Base-by-base conservation (phyloP, 1,284 basidiomycete genomes). In the Amylostereum areolatum region DNA sequence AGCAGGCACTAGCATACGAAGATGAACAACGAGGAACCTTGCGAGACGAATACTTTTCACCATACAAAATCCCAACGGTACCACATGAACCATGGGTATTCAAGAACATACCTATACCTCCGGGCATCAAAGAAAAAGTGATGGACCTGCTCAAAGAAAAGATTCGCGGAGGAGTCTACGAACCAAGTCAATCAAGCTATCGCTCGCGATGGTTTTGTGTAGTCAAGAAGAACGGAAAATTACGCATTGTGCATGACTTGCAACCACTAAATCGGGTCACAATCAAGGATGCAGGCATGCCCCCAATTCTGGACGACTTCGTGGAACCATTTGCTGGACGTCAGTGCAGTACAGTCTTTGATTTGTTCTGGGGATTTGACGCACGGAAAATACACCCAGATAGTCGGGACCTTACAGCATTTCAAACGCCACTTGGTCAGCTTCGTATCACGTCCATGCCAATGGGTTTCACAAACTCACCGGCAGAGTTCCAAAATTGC, bases 201-300 rank as follows among this genome's bases (percentile, higher is more conserved):
- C 53, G 62, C 0, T 71, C 66, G 0, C 50, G 60, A 12, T 70
- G 69, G 68, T 74, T 73, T 48, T 65, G 62, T 44, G 63, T 71
- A 0, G 40, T 64, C 5, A 71, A 72, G 58, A 72, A 70, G 47
- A 62, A 67, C 45, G 62, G 65, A 3, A 64, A 64, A 0, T 56
- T 72, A 0, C 56, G 63, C 1, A 43, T 67, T 4, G 65, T 69
- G 0, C 66, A 68, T 36, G 50, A 51, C 43, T 57, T 68, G 0
- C 56, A 69, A 45, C 62, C 62, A 0, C 58, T 68, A 10, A 71
- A 70, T 43, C 58, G 58, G 0, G 60, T 70, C 40, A 66, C 61
- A 0, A 67, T 71, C 33, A 47, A 53, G 35, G 57, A 69, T 46
- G 59, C 65, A 2, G 63, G 61, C 0, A 49, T 63, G 0, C 56